Evolutionary conservation across 1,284 basidiomycete species (phyloP).

Genomic region (Afroboletus lepidellus): DNA sequence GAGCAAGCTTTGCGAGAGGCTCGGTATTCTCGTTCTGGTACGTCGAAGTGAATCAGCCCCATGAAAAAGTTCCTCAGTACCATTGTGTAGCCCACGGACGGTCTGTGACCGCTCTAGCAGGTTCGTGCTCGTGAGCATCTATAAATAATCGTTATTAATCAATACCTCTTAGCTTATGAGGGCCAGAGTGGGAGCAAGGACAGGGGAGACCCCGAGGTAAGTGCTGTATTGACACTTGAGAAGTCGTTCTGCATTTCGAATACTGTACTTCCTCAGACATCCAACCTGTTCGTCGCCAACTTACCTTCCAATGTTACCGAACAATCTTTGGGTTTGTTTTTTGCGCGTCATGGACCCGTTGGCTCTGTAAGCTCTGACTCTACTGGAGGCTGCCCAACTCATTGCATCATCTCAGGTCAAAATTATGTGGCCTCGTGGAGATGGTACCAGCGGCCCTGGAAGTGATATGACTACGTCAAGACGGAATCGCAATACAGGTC

Average conservation of each 20-base stretch:
- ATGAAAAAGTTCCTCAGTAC: background rate
- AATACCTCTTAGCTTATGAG: slow-evolving; percentile 61
- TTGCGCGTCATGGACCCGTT: slow-evolving; percentile 70
- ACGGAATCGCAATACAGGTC: slow-evolving; percentile 63
- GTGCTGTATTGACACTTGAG: slow-evolving; percentile 7
- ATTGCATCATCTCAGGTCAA: slow-evolving; percentile 59
- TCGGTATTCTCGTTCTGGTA: slow-evolving; percentile 72
- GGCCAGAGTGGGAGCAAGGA: slow-evolving; percentile 88
- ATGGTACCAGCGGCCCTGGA: slow-evolving; percentile 62
- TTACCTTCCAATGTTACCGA: slow-evolving; percentile 85
- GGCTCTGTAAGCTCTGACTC: slow-evolving; percentile 52
- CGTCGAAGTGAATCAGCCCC: slow-evolving; percentile 4
- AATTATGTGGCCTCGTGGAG: slow-evolving; percentile 92
- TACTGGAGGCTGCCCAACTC: background rate
- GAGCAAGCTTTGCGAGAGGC: slow-evolving; percentile 90
- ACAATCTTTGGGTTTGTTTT: slow-evolving; percentile 81
- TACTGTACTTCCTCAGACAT: slow-evolving; percentile 57
- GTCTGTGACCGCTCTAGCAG: slow-evolving; percentile 85
- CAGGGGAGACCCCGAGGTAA: slow-evolving; percentile 76
- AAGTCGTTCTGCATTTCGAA: slow-evolving; percentile 1
- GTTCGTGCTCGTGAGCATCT: slow-evolving; percentile 39
- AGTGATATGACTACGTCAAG: slow-evolving; percentile 72
- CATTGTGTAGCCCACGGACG: slow-evolving; percentile 45
- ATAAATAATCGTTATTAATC: slow-evolving; percentile 1
- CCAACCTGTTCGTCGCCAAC: slow-evolving; percentile 93